Conservation (phyloP, 2,329 filamentous ascomycete genomes). For the Lachnellula hyalina region DNA sequence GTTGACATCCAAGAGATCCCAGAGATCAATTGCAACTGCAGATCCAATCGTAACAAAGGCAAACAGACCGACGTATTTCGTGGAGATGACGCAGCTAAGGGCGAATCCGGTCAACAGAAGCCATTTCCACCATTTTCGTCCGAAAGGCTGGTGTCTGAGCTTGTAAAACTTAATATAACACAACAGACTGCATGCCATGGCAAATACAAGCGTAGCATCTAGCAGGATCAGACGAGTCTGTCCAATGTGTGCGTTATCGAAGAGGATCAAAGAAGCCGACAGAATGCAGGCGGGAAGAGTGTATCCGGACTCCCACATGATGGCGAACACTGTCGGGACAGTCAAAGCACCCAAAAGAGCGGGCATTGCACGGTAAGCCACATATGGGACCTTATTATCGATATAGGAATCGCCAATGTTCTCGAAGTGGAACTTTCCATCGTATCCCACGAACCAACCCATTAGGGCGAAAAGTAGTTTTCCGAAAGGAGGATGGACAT, state of each 20-base stretch:
- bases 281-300: conserved; percentile 87
- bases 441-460: conserved; percentile 95
- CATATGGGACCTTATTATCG: conserved; percentile 92
- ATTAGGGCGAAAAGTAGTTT: conserved; percentile 97
- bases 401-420: conserved; percentile 99
- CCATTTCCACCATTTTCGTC: conserved; percentile 99
- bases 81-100: conserved; percentile 95
- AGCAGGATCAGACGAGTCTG: conserved; percentile 93
- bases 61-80: conserved; percentile 95
- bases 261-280: conserved; percentile 78
- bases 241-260: conserved; percentile 96
- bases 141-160: conserved; percentile 80
- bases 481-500: conserved; percentile 95
- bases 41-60: conserved; percentile 96
- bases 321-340: conserved; percentile 88
- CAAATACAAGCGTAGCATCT: conserved; percentile 88
- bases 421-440: conserved; percentile 96
- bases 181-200: conserved; percentile 91
- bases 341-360: conserved; percentile 88
- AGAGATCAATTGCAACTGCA: conserved; percentile 89
- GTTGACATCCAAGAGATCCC: conserved; percentile 89
- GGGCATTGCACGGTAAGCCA: conserved; percentile 90
- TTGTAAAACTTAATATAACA: conserved; percentile 99
- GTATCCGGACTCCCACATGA: conserved; percentile 99
- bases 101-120: conserved; percentile 89